Conservation (phyloP, 805 yeast species). For the Tetrapisispora arboricola region DNA sequence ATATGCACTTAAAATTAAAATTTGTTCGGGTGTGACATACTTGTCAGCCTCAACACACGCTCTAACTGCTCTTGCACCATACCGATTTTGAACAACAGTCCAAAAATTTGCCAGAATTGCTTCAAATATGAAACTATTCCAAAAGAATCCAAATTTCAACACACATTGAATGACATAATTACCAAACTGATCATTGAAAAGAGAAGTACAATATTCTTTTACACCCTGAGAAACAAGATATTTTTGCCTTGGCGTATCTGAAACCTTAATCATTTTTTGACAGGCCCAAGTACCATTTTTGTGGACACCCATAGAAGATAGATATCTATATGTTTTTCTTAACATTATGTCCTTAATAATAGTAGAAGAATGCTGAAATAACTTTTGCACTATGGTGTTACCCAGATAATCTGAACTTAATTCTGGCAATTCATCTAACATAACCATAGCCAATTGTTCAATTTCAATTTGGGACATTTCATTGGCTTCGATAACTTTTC, state of each 20-base stretch:
- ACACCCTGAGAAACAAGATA: conserved; percentile 57
- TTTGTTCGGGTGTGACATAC: conserved; percentile 51
- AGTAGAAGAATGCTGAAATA: conserved; percentile 63
- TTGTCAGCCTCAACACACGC: conserved; percentile 81
- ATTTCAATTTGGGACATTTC: conserved; percentile 47
- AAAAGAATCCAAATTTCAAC: conserved; percentile 78
- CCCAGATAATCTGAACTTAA: conserved; percentile 89
- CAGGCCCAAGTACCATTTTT: conserved; percentile 99
- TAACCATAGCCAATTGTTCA: conserved; percentile 72
- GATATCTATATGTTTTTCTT: conserved; percentile 60
- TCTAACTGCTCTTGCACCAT: conserved; percentile 90
- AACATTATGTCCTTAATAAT: conserved; percentile 73
- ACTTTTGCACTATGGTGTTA: conserved; percentile 87
- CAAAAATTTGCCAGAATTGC: conserved; percentile 66
- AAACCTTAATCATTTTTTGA: conserved; percentile 80
- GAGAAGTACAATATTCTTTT: conserved; percentile 69
- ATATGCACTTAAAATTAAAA: conserved; percentile 61
- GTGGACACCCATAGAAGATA: conserved; percentile 89
- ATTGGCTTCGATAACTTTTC: conserved; percentile 60
- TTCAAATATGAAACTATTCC: conserved; percentile 82
- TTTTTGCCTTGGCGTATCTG: conserved; percentile 52
- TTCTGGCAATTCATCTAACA: conserved; percentile 84
- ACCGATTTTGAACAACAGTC: conserved; percentile 77
- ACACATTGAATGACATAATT: conserved; percentile 94
- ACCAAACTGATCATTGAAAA: conserved; percentile 93